Conservation (phyloP, 2,329 filamentous ascomycete genomes). For the Pseudogymnoascus sp. region DNA sequence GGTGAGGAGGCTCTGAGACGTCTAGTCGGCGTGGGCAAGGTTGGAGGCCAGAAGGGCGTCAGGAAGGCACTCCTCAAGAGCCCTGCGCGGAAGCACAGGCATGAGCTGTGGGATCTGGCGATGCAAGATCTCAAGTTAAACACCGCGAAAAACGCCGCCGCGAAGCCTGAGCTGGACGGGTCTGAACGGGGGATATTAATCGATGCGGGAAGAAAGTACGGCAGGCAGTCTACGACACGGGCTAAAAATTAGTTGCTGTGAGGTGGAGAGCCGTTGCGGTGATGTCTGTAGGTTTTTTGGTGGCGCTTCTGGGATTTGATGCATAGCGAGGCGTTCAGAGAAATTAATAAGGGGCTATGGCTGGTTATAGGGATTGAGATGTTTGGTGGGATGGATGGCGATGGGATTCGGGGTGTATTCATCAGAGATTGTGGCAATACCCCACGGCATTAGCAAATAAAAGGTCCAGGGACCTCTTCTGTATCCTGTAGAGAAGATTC, state of each 20-base stretch:
- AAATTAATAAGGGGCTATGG: background rate
- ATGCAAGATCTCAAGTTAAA: slow-evolving; percentile 44
- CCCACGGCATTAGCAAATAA: background rate
- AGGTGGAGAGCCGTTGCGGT: background rate
- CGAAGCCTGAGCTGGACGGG: slow-evolving; percentile 34
- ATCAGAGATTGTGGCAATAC: background rate
- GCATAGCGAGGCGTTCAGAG: slow-evolving; percentile 5
- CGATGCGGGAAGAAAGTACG: slow-evolving; percentile 45
- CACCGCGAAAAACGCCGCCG: slow-evolving; percentile 22
- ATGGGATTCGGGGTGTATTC: background rate
- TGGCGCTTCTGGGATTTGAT: background rate
- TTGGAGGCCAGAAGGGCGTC: slow-evolving; percentile 56
- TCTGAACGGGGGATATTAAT: slow-evolving; percentile 58
- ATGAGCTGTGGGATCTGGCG: slow-evolving; percentile 52
- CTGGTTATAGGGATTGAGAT: background rate
- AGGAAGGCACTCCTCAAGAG: slow-evolving; percentile 44
- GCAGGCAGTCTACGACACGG: slow-evolving; percentile 34
- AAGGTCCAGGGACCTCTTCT: background rate
- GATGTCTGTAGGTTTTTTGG: background rate
- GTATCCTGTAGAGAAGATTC: background rate
- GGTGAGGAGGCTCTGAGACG: slow-evolving; percentile 53
- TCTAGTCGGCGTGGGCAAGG: slow-evolving; percentile 54
- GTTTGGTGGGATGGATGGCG: background rate
- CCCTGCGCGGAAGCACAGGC: slow-evolving; percentile 44
- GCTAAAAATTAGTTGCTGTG: slow-evolving; percentile 17